Evolutionary conservation across 495 filamentous ascomycete species (phyloP).

Genomic region (Rhypophila decipiens): DNA sequence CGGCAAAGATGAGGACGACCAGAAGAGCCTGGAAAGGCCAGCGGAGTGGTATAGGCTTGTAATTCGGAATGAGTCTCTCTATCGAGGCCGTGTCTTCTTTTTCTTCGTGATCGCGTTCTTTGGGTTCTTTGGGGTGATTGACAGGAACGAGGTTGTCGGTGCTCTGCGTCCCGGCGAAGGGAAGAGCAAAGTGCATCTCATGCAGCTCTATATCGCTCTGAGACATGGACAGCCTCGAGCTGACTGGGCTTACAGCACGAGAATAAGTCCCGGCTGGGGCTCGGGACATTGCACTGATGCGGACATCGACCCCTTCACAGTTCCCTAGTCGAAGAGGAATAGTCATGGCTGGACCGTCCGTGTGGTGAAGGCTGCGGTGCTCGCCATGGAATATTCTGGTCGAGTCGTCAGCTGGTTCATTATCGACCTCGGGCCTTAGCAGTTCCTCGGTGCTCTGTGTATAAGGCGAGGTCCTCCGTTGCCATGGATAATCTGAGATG

Average conservation of each 20-base stretch:
- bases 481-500: neutral
- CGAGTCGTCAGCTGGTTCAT: neutral
- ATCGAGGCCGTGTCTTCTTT: no score
- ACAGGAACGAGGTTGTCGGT: slow-evolving; percentile 1
- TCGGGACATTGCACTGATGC: no score
- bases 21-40: slow-evolving; percentile 1
- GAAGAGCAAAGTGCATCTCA: neutral
- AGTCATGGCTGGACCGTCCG: no score
- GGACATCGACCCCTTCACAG: no score
- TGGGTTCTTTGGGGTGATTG: neutral
- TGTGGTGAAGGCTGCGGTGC: no score
- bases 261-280: no score
- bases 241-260: no score
- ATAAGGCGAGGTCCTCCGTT: neutral
- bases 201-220: neutral
- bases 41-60: neutral
- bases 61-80: neutral
- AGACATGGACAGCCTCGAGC: no score
- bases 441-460: neutral
- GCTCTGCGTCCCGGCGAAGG: neutral
- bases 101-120: no score
- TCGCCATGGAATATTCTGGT: no score
- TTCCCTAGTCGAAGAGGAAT: no score
- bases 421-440: neutral
- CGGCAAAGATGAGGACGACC: neutral